Conservation (phyloP, 352 stramenopile species). For the Phytophthora europaea region DNA sequence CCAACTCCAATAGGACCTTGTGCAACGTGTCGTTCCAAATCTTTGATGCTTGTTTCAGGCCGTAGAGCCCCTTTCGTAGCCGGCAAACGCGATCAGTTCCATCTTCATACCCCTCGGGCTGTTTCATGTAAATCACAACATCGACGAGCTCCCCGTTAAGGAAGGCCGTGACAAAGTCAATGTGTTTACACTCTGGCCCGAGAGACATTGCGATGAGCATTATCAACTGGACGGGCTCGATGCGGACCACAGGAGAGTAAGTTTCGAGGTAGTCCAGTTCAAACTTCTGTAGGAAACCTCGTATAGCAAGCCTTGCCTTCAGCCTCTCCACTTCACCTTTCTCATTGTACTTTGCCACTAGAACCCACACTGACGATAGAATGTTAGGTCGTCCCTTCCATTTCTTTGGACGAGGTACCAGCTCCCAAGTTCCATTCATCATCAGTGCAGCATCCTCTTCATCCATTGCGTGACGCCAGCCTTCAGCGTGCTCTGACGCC, state of each 20-base stretch:
- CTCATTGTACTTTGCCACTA: slow-evolving; percentile 10
- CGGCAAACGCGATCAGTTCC: background rate
- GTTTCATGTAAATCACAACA: slow-evolving; percentile 23
- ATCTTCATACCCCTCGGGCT: slow-evolving; percentile 8
- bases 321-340: slow-evolving; percentile 7
- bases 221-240: slow-evolving; percentile 4
- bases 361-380: background rate
- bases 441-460: slow-evolving; percentile 2
- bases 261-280: slow-evolving; percentile 9
- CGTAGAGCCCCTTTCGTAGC: no score
- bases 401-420: slow-evolving; percentile 7
- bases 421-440: slow-evolving; percentile 5
- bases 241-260: slow-evolving; percentile 14
- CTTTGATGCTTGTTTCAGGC: no score
- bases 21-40: slow-evolving; percentile 25
- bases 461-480: slow-evolving; percentile 8
- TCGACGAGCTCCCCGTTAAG: background rate
- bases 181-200: background rate
- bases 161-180: slow-evolving; percentile 7
- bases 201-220: background rate
- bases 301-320: slow-evolving; percentile 14
- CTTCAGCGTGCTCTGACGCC: slow-evolving; percentile 9
- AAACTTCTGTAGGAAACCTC: slow-evolving; percentile 13
- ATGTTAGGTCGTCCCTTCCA: background rate
- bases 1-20: background rate